A percentile compares a stretch with the other conserved stretches of the same genome.
Evolutionary conservation across 2,329 filamentous ascomycete species (phyloP).

Genomic region (Paraphaeosphaeria minitans): DNA sequence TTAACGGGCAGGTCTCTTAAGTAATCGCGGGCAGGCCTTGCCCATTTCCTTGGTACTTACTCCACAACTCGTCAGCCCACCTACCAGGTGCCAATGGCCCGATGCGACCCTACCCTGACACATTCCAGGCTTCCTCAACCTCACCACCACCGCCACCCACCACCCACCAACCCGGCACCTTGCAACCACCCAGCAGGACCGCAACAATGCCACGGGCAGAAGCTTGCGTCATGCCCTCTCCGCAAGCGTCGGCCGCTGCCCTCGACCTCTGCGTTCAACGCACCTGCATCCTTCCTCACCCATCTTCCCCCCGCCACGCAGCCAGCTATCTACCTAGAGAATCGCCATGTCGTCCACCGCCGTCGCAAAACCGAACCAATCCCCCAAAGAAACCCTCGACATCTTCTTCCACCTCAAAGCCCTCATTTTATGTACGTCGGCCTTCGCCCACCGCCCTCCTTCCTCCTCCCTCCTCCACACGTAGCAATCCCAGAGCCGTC

Average conservation of each 20-base stretch:
- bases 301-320: background rate
- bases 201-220: background rate
- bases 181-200: background rate
- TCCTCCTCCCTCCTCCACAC: background rate
- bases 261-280: background rate
- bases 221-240: constrained; percentile 5
- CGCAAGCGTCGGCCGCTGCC: background rate
- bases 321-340: no score
- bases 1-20: no score
- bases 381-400: constrained; percentile 16
- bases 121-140: background rate
- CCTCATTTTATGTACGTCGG: constrained; percentile 15
- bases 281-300: background rate
- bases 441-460: no score
- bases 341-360: constrained; percentile 1
- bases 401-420: constrained; percentile 14
- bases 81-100: background rate
- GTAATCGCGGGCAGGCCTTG: no score
- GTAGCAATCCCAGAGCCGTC: background rate
- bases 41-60: no score
- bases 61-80: background rate
- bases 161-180: background rate
- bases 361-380: background rate
- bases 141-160: background rate
- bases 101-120: background rate